Evolutionary conservation across 2,329 filamentous ascomycete genomes (phyloP).

Genomic region (Colletotrichum simmondsii): DNA sequence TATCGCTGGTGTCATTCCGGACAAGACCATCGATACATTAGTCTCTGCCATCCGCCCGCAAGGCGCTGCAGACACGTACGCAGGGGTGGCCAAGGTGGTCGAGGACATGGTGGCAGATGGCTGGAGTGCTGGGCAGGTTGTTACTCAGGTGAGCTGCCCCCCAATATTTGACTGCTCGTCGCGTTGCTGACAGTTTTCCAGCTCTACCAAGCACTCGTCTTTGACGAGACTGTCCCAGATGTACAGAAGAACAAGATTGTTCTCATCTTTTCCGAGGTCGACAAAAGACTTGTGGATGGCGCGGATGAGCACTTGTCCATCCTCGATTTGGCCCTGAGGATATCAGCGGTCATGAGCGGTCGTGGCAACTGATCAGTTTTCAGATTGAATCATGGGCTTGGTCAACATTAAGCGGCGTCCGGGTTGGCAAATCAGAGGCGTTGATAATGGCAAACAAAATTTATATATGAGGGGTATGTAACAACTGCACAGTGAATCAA

Average conservation of each 20-base stretch:
- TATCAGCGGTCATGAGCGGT: conserved; percentile 76
- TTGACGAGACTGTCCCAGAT: conserved; percentile 86
- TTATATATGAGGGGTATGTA: conserved; percentile 19
- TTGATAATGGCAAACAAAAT: conserved; percentile 5
- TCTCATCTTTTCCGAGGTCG: conserved; percentile 89
- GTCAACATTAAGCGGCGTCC: conserved; percentile 15
- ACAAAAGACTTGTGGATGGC: conserved; percentile 94
- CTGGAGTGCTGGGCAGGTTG: conserved; percentile 92
- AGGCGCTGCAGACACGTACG: conserved; percentile 73
- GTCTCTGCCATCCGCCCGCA: conserved; percentile 81
- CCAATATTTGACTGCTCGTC: neutral
- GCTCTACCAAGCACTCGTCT: conserved; percentile 85
- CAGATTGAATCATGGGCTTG: neutral
- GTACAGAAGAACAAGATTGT: conserved; percentile 91
- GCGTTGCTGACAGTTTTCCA: conserved; percentile 44
- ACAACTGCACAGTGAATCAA: conserved; percentile 5
- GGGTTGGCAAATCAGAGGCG: conserved; percentile 18
- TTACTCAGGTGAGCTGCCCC: conserved; percentile 72
- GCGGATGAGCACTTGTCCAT: conserved; percentile 95
- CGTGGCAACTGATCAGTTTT: conserved; percentile 37
- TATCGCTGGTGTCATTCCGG: conserved; percentile 94
- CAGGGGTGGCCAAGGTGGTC: conserved; percentile 80
- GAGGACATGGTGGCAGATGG: conserved; percentile 95
- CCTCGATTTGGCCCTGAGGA: conserved; percentile 83
- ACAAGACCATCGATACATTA: conserved; percentile 75